Conservation (phyloP, 208 protist species). For the Histomonas meleagridis region DNA sequence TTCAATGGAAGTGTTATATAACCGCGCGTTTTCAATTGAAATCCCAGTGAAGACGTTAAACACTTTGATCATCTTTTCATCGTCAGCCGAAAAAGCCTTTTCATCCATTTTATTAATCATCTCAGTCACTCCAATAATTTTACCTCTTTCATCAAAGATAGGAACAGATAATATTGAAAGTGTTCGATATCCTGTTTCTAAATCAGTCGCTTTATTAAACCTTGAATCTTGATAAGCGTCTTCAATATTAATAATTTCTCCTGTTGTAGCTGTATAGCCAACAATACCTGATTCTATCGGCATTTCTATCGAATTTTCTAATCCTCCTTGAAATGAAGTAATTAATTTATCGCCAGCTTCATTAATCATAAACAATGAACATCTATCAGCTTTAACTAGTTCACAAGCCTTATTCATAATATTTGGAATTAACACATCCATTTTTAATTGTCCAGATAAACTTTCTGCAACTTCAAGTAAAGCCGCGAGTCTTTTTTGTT, state of each 20-base stretch:
- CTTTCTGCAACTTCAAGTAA: neutral
- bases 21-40: neutral
- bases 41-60: conserved; percentile 19
- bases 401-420: neutral
- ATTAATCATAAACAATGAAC: neutral
- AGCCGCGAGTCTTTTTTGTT: neutral
- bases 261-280: neutral
- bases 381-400: neutral
- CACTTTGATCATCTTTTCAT: neutral
- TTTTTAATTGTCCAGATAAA: neutral
- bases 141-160: neutral
- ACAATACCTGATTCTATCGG: neutral
- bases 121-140: neutral
- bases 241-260: neutral
- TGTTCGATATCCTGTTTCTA: neutral
- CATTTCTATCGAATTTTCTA: neutral
- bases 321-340: neutral
- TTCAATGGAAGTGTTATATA: neutral
- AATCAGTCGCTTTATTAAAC: neutral
- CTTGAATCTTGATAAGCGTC: conserved; percentile 21
- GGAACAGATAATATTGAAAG: neutral
- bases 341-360: neutral
- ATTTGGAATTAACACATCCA: neutral
- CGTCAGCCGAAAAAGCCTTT: neutral
- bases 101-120: conserved; percentile 35